Percentiles rank a stretch among this genome's conserved stretches.
Evolutionary conservation across 106 monocot species (phyloP).

Genomic region (Gastrodia elata): DNA sequence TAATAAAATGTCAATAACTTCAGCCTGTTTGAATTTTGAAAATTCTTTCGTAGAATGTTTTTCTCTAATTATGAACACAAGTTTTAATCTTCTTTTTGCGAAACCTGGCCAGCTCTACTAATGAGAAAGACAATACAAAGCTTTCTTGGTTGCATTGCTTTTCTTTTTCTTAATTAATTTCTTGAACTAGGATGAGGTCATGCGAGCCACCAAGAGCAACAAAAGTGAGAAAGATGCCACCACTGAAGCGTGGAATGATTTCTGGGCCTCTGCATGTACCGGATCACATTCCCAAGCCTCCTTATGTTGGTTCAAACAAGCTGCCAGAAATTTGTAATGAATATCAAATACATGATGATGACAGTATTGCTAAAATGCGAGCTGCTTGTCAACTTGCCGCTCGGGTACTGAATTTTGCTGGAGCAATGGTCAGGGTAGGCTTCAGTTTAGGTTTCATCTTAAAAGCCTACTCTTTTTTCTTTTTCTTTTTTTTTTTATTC

Average conservation of each 20-base stretch:
- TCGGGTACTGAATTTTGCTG: constrained; percentile 81
- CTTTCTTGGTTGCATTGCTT: neutral
- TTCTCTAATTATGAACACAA: neutral
- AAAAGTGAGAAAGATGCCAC: constrained; percentile 7
- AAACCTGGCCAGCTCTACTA: neutral
- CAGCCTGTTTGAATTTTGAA: neutral
- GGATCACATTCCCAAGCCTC: constrained; percentile 13
- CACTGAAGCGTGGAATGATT: constrained; percentile 13
- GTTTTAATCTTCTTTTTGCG: neutral
- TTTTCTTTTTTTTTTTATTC: no score
- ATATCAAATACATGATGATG: constrained; percentile 71
- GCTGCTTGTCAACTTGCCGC: constrained; percentile 96
- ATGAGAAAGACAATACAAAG: neutral
- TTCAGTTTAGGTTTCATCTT: neutral
- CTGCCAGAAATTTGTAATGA: constrained; percentile 36
- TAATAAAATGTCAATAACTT: neutral
- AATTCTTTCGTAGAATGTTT: neutral
- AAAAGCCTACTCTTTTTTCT: neutral
- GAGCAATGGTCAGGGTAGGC: constrained; percentile 80
- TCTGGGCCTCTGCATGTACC: constrained; percentile 10
- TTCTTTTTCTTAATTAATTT: neutral
- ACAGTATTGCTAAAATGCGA: constrained; percentile 75
- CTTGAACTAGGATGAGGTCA: constrained; percentile 5
- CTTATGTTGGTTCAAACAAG: constrained; percentile 10
- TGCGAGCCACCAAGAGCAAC: constrained; percentile 1